Evolutionary conservation across 2,329 filamentous ascomycete genomes (phyloP).

Genomic region (Colletotrichum camelliae): DNA sequence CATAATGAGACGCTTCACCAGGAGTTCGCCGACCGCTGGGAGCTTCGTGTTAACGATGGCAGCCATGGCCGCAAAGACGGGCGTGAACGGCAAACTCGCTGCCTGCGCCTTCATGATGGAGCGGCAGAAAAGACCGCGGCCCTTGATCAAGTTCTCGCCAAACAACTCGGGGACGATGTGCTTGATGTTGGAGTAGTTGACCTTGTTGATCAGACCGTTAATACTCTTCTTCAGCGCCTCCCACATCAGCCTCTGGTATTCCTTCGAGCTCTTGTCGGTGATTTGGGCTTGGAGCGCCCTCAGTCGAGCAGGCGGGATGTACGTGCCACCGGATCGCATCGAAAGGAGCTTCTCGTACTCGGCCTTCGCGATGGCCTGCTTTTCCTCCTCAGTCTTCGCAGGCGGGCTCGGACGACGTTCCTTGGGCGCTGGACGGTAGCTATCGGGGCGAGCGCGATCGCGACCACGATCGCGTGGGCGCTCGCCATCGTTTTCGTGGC

Average conservation of each 20-base stretch:
- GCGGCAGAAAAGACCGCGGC: slow-evolving; percentile 89
- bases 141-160: slow-evolving; percentile 89
- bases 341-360: slow-evolving; percentile 92
- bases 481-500: slow-evolving; percentile 29
- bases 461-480: slow-evolving; percentile 25
- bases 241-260: slow-evolving; percentile 99
- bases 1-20: slow-evolving; percentile 83
- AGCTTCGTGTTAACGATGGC: slow-evolving; percentile 98
- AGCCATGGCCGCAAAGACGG: slow-evolving; percentile 94
- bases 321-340: slow-evolving; percentile 94
- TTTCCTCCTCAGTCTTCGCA: slow-evolving; percentile 75
- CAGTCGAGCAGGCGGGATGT: slow-evolving; percentile 91
- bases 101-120: slow-evolving; percentile 99
- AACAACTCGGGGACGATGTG: slow-evolving; percentile 96
- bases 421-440: slow-evolving; percentile 50
- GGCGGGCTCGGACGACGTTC: slow-evolving; percentile 40
- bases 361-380: slow-evolving; percentile 86
- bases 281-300: slow-evolving; percentile 95
- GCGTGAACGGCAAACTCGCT: slow-evolving; percentile 92
- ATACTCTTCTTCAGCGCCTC: slow-evolving; percentile 98
- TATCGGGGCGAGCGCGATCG: slow-evolving; percentile 52
- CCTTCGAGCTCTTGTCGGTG: slow-evolving; percentile 93
- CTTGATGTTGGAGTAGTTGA: slow-evolving; percentile 98
- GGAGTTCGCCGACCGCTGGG: slow-evolving; percentile 89
- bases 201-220: slow-evolving; percentile 98